Base-by-base conservation (phyloP, 2,329 filamentous ascomycete genomes). In the Penicillium sp. region DNA sequence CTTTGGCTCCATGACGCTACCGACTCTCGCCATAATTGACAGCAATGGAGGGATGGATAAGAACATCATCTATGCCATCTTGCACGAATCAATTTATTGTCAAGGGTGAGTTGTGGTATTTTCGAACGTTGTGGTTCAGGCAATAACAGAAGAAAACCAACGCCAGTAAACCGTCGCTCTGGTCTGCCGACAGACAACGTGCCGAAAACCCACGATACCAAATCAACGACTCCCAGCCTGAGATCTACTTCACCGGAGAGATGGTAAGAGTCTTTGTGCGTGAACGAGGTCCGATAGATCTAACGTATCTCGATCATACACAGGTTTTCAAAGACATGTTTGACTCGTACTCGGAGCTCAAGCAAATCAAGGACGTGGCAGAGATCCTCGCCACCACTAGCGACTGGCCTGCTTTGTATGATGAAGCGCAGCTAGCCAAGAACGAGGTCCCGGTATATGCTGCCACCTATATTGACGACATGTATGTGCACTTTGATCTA, bases 71-170 rank as follows among this genome's bases (percentile, higher is more conserved):
- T 97, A 96, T 61, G 84, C 86, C 16, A 73, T 96, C 26, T 71
- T 96, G 2, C 91, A 97, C 60, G 91, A 97, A 65, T 76, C 86
- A 6, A 84, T 90, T 53, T 97, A 96, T 72, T 91, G 85, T 62
- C 80, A 86, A 63, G 78, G 79, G 45, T 78, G 72, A 47, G 40
- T 13, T 16, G n/a, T n/a, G n/a, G n/a, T n/a, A n/a, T n/a, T n/a
- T n/a, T n/a, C n/a, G 25, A n/a, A 27, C 11, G 5, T 27, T 27
- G 5, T 4, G 14, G 4, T n/a, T 7, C 25, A 27, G 25, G 14
- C 7, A 30, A 28, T 27, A 13, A 4, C n/a, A 20, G 16, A 2
- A 9, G 21, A 16, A 19, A 29, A 7, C 7, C 11, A 30, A 15
- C 17, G 13, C 21, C n/a, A 70, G 67, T 25, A 51, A 76, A 21